A percentile compares a stretch with the other conserved stretches of the same genome.
phyloP scores from a whole-genome alignment of 2,329 filamentous ascomycete species.

The Talaromyces rugulosus region DNA sequence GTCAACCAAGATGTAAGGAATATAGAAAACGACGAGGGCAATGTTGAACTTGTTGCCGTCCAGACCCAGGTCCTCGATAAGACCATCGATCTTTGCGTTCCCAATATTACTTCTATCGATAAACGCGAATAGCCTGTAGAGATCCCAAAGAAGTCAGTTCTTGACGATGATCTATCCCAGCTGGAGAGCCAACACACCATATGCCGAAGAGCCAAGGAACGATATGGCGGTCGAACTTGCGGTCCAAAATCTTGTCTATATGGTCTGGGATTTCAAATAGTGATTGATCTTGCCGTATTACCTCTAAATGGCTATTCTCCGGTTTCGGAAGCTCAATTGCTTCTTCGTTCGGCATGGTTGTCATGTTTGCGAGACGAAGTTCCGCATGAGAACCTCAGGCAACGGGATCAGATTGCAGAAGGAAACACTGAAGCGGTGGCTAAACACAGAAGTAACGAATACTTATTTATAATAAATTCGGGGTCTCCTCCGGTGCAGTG shows the following conservation, averaged over 20 bases:
- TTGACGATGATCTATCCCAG: background rate
- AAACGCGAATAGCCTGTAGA: conserved; percentile 11
- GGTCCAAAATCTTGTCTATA: background rate
- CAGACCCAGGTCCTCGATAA: conserved; percentile 18
- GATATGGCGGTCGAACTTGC: background rate
- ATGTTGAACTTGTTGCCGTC: conserved; percentile 30
- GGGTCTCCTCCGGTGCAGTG: background rate
- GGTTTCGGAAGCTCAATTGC: background rate
- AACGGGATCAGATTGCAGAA: background rate
- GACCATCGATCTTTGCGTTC: conserved; percentile 20
- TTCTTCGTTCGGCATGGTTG: background rate
- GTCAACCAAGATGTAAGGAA: conserved; percentile 25
- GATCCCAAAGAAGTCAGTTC: background rate
- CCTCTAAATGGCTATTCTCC: background rate
- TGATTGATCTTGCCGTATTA: background rate
- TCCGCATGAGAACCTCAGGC: background rate
- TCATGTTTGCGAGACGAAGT: background rate
- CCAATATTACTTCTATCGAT: conserved; percentile 21
- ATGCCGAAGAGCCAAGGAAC: conserved; percentile 14
- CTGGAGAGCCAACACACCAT: conserved; percentile 13
- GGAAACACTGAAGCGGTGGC: background rate
- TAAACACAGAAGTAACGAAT: background rate
- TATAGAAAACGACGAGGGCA: conserved; percentile 30
- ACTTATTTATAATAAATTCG: background rate
- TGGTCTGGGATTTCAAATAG: background rate